These are phyloP conservation scores for Penicillium vulpinum DNA, from an alignment of 2,329 filamentous ascomycete genomes.

Conservation along the genomic window DNA sequence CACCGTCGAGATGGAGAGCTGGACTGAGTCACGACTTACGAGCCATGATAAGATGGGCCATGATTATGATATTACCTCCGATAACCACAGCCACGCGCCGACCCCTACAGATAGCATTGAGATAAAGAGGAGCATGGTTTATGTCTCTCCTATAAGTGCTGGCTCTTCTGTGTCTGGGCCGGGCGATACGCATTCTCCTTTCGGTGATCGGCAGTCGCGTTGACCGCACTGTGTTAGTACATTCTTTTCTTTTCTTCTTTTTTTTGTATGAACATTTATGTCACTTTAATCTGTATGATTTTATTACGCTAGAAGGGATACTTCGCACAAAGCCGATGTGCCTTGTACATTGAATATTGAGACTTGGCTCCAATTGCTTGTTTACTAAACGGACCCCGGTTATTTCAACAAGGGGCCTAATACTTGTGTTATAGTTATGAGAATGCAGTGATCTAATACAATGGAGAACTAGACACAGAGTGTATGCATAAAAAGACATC, in stretches of 20 bases:
- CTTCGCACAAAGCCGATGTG: background rate
- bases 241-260: background rate
- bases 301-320: background rate
- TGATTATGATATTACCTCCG: constrained; percentile 19
- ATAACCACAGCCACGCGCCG: constrained; percentile 12
- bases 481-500: too few species aligned
- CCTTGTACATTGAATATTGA: background rate
- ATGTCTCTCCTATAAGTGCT: constrained; percentile 26
- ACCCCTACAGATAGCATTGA: constrained; percentile 18
- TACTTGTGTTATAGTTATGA: too few species aligned
- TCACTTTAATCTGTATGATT: background rate
- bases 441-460: background rate
- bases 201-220: background rate
- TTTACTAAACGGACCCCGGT: background rate
- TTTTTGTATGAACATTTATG: background rate
- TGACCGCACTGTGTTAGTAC: background rate
- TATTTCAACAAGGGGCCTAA: too few species aligned
- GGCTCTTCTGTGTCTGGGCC: constrained; percentile 18
- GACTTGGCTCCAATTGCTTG: background rate
- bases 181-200: constrained; percentile 4
- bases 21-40: constrained; percentile 26
- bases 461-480: too few species aligned
- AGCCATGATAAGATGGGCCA: constrained; percentile 16
- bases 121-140: constrained; percentile 19
- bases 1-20: constrained; percentile 39